Evolutionary conservation across 345 rosid species (phyloP).

Genomic region (Populus simonii): DNA sequence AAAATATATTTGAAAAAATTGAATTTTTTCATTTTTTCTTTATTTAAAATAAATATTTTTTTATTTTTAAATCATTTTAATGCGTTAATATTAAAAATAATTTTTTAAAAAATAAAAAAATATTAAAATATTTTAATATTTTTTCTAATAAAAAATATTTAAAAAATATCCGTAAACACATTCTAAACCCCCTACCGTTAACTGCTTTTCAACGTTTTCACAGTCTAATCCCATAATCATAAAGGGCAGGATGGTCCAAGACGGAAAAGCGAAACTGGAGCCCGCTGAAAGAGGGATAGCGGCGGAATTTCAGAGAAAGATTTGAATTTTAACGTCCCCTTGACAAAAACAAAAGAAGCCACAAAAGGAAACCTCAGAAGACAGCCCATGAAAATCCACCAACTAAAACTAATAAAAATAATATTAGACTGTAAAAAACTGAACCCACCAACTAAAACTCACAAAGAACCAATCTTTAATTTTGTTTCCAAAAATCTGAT

Average conservation of each 20-base stretch:
- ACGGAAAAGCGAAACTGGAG: neutral
- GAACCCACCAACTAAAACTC: neutral
- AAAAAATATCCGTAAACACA: too few species aligned
- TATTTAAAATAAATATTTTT: too few species aligned
- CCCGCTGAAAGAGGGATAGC: slow-evolving; percentile 34
- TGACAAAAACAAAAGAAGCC: neutral
- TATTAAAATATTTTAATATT: too few species aligned
- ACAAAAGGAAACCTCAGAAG: neutral
- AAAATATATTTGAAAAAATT: too few species aligned
- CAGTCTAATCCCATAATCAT: neutral
- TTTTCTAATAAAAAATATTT: too few species aligned
- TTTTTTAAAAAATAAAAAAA: too few species aligned
- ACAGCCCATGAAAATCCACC: neutral
- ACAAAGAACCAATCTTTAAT: neutral
- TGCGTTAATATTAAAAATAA: too few species aligned
- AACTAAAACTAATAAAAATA: neutral
- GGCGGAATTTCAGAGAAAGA: slow-evolving; percentile 46
- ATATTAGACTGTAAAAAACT: neutral
- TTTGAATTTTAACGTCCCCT: slow-evolving; percentile 42
- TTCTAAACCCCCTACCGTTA: too few species aligned
- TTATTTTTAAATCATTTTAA: too few species aligned
- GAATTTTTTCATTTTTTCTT: too few species aligned
- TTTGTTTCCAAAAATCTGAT: neutral
- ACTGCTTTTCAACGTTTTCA: too few species aligned
- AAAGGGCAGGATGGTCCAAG: slow-evolving; percentile 25